A percentile compares a stretch with the other conserved stretches of the same genome.
These are phyloP conservation scores for Botryotinia convoluta DNA, from an alignment of 2,329 filamentous ascomycete species.

Conservation along the genomic window DNA sequence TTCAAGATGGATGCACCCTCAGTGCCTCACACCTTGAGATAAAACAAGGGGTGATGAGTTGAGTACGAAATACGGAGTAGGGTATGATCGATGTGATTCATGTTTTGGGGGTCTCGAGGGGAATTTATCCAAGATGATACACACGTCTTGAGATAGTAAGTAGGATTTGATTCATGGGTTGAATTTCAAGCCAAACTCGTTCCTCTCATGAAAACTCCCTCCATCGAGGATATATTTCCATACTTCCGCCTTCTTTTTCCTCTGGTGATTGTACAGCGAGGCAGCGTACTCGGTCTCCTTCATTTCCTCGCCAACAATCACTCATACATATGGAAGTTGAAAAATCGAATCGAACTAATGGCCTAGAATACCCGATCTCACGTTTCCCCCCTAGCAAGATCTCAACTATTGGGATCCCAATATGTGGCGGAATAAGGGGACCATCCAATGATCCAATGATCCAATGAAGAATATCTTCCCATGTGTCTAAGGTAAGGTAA, in stretches of 20 bases:
- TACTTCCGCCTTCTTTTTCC: neutral
- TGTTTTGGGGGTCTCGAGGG: neutral
- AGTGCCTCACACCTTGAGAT: neutral
- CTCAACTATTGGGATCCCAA: neutral
- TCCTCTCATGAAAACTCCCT: neutral
- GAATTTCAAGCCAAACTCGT: neutral
- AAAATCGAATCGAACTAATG: neutral
- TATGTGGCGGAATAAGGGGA: conserved; percentile 4
- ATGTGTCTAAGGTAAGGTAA: neutral
- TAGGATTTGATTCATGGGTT: neutral
- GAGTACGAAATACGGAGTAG: neutral
- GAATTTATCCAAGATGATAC: conserved; percentile 9
- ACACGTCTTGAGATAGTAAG: neutral
- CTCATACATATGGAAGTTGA: neutral
- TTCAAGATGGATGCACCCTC: neutral
- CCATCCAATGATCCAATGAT: neutral
- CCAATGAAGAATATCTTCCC: conserved; percentile 4
- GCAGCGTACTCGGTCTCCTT: neutral
- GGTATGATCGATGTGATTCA: neutral
- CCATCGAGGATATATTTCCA: neutral
- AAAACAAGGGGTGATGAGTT: neutral
- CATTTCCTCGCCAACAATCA: neutral
- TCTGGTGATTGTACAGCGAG: neutral
- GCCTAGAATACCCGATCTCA: neutral
- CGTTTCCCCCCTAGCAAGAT: neutral